Evolutionary conservation across 139 green algal species (phyloP).

Genomic region (Coelastrella sp.): DNA sequence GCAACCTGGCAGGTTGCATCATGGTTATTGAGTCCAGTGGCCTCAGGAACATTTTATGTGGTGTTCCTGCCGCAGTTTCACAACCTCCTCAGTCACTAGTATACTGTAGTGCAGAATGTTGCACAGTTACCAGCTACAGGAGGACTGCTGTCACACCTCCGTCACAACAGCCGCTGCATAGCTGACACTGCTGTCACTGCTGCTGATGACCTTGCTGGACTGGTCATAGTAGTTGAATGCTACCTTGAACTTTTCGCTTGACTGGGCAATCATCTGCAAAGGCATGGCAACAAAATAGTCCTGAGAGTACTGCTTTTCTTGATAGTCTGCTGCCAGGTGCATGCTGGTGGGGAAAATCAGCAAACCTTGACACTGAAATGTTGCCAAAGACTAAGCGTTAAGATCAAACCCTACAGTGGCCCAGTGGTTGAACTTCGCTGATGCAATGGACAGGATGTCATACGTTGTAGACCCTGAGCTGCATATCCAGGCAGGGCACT

Average conservation of each 20-base stretch:
- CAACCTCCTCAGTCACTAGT: not conserved
- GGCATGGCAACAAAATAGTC: not conserved
- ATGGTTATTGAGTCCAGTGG: too few species aligned
- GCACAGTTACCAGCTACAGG: not conserved
- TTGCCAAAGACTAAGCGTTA: too few species aligned
- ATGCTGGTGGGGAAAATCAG: too few species aligned
- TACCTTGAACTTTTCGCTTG: constrained; percentile 46
- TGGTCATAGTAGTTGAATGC: constrained; percentile 86
- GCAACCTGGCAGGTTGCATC: too few species aligned
- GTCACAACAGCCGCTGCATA: constrained; percentile 82
- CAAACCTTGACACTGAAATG: too few species aligned
- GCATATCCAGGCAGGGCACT: too few species aligned
- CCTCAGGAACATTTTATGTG: too few species aligned
- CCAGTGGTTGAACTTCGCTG: too few species aligned
- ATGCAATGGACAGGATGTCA: too few species aligned
- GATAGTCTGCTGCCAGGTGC: not conserved
- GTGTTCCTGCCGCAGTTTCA: not conserved
- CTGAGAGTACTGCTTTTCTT: not conserved
- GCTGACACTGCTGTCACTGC: constrained; percentile 81
- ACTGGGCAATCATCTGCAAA: constrained; percentile 60
- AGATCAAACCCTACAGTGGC: too few species aligned
- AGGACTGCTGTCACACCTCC: not conserved
- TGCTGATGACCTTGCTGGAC: constrained; percentile 62
- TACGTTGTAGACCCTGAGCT: too few species aligned
- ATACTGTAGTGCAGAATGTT: too few species aligned